Evolutionary conservation across 148 eudicot genomes (phyloP).

Genomic region (Rhododendron mucronatum): DNA sequence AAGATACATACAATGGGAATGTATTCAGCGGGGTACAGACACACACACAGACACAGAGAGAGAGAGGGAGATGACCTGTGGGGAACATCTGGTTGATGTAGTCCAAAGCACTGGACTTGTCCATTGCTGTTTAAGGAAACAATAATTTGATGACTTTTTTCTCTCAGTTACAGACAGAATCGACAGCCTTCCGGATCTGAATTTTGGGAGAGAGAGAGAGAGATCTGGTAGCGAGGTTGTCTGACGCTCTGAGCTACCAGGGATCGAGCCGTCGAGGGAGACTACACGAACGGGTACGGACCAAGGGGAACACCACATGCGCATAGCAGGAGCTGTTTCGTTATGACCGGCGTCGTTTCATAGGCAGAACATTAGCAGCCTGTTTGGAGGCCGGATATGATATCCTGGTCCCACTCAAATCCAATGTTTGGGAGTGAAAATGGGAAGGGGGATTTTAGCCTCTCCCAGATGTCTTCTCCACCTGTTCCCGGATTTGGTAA

Average conservation of each 20-base stretch:
- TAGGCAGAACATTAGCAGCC: too few species aligned
- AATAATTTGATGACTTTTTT: neutral
- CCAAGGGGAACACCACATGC: too few species aligned
- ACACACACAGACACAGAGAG: neutral
- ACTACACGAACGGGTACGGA: neutral
- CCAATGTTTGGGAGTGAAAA: too few species aligned
- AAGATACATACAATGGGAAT: neutral
- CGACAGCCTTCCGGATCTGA: neutral
- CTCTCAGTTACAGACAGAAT: neutral
- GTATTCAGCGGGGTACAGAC: neutral
- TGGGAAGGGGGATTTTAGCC: too few species aligned
- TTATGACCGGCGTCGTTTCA: too few species aligned
- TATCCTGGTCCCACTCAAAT: too few species aligned
- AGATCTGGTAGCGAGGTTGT: neutral
- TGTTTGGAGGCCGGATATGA: too few species aligned
- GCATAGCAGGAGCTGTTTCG: too few species aligned
- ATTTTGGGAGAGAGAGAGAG: neutral
- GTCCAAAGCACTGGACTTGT: constrained; percentile 82
- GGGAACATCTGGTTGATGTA: constrained; percentile 98
- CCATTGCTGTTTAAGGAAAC: constrained; percentile 39
- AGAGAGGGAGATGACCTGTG: constrained; percentile 44
- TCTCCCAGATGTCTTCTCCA: too few species aligned
- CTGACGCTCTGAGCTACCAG: neutral
- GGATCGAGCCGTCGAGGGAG: neutral
- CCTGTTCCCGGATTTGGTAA: too few species aligned